phyloP scores from a whole-genome alignment of 495 filamentous ascomycete genomes.

The Aspergillus saccharolyticus region DNA sequence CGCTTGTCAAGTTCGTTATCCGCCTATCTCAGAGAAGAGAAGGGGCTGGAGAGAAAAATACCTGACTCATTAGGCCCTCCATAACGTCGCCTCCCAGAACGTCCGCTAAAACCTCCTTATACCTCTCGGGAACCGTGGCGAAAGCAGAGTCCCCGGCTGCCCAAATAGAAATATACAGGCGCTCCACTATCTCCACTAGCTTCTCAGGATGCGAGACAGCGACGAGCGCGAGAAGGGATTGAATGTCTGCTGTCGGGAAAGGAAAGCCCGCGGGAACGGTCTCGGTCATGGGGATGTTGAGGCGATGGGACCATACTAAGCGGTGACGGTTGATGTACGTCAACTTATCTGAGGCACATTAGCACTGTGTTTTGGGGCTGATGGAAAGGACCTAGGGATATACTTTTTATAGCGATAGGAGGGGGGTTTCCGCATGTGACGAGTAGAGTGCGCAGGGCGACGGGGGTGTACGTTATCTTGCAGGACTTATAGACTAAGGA shows the following conservation, averaged over 20 bases:
- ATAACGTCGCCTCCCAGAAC: not conserved
- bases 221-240: conserved; percentile 7
- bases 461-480: conserved; percentile 17
- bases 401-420: conserved; percentile 19
- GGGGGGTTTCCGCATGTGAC: conserved; percentile 16
- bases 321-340: conserved; percentile 19
- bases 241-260: conserved; percentile 13
- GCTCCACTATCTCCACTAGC: not conserved
- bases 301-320: conserved; percentile 19
- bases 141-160: not conserved
- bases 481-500: conserved; percentile 18
- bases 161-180: not conserved
- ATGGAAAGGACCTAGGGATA: not conserved
- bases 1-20: too few relatives aligned
- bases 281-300: conserved; percentile 16
- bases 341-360: conserved; percentile 13
- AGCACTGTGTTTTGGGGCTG: not conserved
- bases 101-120: not conserved
- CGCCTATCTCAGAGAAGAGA: too few relatives aligned
- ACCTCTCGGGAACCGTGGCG: not conserved
- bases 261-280: conserved; percentile 20
- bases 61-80: not conserved
- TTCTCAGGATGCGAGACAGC: not conserved
- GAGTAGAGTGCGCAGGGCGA: conserved; percentile 13
- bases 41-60: not conserved